Evolutionary conservation across 2,329 filamentous ascomycete species (phyloP).

Genomic region (Cordyceps cicadae): DNA sequence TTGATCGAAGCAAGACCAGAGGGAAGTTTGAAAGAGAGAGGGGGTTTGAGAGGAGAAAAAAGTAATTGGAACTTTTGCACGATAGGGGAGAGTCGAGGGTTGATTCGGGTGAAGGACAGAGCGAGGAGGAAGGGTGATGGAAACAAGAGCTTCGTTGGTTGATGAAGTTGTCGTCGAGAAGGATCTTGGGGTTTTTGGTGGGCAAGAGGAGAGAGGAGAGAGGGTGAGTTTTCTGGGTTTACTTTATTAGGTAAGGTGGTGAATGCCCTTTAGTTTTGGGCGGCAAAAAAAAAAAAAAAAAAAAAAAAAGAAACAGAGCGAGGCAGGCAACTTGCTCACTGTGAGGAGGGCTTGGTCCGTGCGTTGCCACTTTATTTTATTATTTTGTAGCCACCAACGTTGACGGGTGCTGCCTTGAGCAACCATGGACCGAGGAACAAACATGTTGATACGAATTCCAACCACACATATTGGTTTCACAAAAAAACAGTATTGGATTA

Average conservation of each 20-base stretch:
- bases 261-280: neutral
- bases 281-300: conserved; percentile 1
- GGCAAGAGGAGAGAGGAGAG: conserved; percentile 2
- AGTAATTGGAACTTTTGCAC: conserved; percentile 7
- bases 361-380: conserved; percentile 1
- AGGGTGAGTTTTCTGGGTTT: neutral
- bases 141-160: conserved; percentile 1
- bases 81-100: conserved; percentile 12
- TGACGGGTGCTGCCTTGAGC: neutral
- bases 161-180: conserved; percentile 7
- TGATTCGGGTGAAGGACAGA: conserved; percentile 2
- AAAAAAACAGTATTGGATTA: neutral
- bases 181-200: neutral
- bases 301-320: too few relatives aligned
- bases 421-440: neutral
- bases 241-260: too few relatives aligned
- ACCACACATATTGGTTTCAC: neutral
- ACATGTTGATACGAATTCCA: neutral
- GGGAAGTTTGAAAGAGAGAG: conserved; percentile 10
- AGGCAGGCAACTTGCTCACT: neutral
- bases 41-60: conserved; percentile 7
- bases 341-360: conserved; percentile 2
- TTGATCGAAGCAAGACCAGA: neutral
- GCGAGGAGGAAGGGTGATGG: conserved; percentile 6
- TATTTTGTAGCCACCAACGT: neutral